Percentiles rank a stretch among this genome's conserved stretches.
Evolutionary conservation across 495 filamentous ascomycete genomes (phyloP).

Genomic region (Aspergillus haitiensis): DNA sequence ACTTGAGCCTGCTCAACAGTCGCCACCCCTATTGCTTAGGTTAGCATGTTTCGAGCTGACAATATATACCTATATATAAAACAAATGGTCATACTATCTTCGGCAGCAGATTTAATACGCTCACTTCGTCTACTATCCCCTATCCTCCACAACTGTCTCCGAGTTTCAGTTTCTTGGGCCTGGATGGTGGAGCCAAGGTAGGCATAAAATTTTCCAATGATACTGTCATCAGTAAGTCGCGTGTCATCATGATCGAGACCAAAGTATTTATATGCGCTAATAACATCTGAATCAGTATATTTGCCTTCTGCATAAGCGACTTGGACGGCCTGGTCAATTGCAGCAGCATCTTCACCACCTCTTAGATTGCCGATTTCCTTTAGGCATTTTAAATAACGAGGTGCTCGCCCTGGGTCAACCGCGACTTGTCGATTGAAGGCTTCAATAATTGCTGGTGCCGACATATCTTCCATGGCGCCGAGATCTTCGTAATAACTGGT

Average conservation of each 20-base stretch:
- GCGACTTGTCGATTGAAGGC: conserved; percentile 42
- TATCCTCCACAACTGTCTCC: conserved; percentile 56
- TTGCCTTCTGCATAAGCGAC: conserved; percentile 43
- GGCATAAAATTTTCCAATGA: conserved; percentile 58
- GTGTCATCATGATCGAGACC: conserved; percentile 40
- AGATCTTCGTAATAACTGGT: conserved; percentile 46
- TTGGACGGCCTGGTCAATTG: conserved; percentile 40
- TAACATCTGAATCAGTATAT: conserved; percentile 53
- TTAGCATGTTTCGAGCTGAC: conserved; percentile 15
- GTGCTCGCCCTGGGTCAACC: conserved; percentile 31
- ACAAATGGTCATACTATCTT: conserved; percentile 46
- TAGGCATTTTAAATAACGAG: conserved; percentile 40
- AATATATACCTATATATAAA: neutral
- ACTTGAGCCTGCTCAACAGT: conserved; percentile 61
- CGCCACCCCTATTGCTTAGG: conserved; percentile 45
- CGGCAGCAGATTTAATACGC: conserved; percentile 54
- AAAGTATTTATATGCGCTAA: conserved; percentile 57
- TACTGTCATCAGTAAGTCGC: conserved; percentile 52
- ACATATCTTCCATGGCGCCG: conserved; percentile 47
- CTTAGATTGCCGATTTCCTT: conserved; percentile 37
- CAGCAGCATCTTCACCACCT: conserved; percentile 36
- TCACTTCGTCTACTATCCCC: conserved; percentile 52
- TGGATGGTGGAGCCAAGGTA: conserved; percentile 48
- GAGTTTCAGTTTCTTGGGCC: conserved; percentile 50
- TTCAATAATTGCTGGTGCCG: conserved; percentile 36